Base-by-base conservation (phyloP, 2,329 filamentous ascomycete species). In the Whalleya microplaca region DNA sequence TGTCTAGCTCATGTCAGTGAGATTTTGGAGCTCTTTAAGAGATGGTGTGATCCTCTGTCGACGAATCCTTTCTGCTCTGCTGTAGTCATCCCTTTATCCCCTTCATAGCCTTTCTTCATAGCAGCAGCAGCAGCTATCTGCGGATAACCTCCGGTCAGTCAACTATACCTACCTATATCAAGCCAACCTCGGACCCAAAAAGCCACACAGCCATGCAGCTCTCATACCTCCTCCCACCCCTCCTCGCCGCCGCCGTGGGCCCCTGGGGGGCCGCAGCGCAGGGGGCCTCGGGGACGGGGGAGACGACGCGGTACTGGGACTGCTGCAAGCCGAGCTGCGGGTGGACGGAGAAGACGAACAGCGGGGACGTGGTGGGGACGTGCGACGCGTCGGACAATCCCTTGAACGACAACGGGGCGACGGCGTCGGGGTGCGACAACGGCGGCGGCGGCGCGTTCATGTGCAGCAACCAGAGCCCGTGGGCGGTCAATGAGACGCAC, bases 241-340 rank as follows among this genome's bases (percentile, higher is more conserved):
- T 53, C 58, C 43, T 59, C 58, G 41, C 48, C 62, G 29, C 53
- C 63, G 41, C 40, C 48, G 21, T 63, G 0, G 27, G 6, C 32
- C 32, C 32, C 10, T 37, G 9, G 27, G 27, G 27, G 32, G 63
- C 57, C 23, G 48, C 63, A 41, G 59, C 56, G 7, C 66, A 69
- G 52, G 67, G 66, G 4, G 63, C 66, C 2, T 69, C 68, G 9
- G 68, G 68, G 27, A 56, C 49, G 21, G 69, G 69, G 2, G 51
- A 62, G 46, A 75, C 73, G 48, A 76, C 71, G 27, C 67, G 80
- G 56, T 83, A 82, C 69, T 83, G 83, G 81, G 87, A 90, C 70
- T 90, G 87, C 76, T 90, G 87, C 76, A 90, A 91, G 77, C 82
- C 86, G 21, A 87, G 84, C 19, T 90, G 86, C 70, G 78, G 78